Evolutionary conservation across 768 basidiomycete species (phyloP).

Genomic region (Fistulinella prunicolor): DNA sequence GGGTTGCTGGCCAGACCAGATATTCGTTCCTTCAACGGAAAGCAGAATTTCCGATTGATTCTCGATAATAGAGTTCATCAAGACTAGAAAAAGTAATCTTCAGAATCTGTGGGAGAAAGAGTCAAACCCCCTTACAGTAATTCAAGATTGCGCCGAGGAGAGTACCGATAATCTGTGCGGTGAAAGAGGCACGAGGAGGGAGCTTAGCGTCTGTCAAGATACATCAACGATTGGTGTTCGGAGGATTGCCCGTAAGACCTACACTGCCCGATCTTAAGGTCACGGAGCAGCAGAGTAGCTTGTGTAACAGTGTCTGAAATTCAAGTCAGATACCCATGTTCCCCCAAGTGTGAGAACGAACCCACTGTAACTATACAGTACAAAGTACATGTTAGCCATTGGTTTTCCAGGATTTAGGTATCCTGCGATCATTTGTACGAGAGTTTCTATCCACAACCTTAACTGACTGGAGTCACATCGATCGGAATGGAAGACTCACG

Average conservation of each 20-base stretch:
- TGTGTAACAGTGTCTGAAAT: conserved; percentile 49
- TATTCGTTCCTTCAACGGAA: conserved; percentile 49
- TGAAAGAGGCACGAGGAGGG: conserved; percentile 62
- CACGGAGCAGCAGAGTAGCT: conserved; percentile 51
- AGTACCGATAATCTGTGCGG: conserved; percentile 56
- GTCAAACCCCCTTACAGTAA: conserved; percentile 33
- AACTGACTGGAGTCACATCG: background rate
- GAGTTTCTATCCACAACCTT: conserved; percentile 15
- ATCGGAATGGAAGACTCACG: conserved; percentile 15
- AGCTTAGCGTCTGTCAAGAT: conserved; percentile 42
- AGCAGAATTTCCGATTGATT: conserved; percentile 49
- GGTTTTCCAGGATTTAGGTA: conserved; percentile 37
- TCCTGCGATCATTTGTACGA: conserved; percentile 38
- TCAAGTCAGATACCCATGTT: conserved; percentile 39
- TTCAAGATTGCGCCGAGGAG: conserved; percentile 50
- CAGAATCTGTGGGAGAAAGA: background rate
- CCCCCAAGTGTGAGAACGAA: background rate
- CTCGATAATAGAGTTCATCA: conserved; percentile 60
- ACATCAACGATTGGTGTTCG: conserved; percentile 32
- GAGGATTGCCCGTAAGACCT: background rate
- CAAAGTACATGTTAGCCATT: conserved; percentile 44
- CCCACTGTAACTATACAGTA: conserved; percentile 47
- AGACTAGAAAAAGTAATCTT: conserved; percentile 39
- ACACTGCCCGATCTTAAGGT: conserved; percentile 46
- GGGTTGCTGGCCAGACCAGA: conserved; percentile 32